A percentile compares a stretch with the other conserved stretches of the same genome.
phyloP scores from a whole-genome alignment of 306 rosid genomes.

The Acmispon strigosus region DNA sequence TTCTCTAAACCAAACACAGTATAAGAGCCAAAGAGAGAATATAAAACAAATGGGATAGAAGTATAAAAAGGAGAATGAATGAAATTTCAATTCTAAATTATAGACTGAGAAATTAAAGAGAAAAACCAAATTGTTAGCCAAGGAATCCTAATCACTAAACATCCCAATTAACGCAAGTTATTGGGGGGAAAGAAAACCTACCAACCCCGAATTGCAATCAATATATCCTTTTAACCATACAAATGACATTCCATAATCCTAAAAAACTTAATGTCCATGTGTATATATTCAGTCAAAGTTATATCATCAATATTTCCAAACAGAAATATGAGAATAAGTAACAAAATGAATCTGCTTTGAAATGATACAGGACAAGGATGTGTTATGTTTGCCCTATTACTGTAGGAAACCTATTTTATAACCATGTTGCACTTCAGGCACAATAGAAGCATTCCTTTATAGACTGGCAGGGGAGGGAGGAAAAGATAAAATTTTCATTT shows the following conservation, averaged over 20 bases:
- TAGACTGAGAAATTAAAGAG: neutral
- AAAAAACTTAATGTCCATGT: neutral
- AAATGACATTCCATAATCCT: neutral
- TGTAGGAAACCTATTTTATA: neutral
- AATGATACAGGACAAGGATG: neutral
- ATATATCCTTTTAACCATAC: neutral
- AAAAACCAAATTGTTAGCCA: neutral
- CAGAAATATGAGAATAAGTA: neutral
- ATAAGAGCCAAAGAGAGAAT: neutral
- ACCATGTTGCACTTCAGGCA: neutral
- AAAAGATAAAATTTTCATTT: no score
- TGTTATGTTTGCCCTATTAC: neutral
- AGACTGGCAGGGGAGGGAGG: no score
- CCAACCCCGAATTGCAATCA: neutral
- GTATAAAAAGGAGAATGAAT: neutral
- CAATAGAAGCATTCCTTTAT: neutral
- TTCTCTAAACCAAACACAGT: no score
- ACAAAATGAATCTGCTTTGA: neutral
- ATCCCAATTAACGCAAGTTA: neutral
- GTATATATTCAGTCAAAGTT: neutral
- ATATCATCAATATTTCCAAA: neutral
- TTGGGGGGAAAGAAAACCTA: neutral
- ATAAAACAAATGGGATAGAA: neutral
- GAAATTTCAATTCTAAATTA: neutral
- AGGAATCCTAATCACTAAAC: neutral